Percentiles rank a stretch among this genome's conserved stretches.
Conservation (phyloP, 306 rosid genomes). For the Glycyrrhiza uralensis region DNA sequence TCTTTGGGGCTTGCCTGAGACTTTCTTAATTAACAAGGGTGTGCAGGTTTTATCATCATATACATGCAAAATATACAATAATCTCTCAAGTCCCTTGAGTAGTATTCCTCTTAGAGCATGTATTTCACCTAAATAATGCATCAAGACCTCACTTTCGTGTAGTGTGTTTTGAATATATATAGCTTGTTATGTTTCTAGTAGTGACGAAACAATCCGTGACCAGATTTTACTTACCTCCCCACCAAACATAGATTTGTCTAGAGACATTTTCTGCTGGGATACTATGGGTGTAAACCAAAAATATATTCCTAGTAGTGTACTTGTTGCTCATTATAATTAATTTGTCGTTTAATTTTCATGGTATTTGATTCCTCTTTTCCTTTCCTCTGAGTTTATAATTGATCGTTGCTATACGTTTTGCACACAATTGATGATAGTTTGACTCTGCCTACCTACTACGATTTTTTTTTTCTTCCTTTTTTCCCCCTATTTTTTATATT, state of each 20-base stretch:
- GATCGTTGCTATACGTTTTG: background rate
- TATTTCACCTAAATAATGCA: background rate
- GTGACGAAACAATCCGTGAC: too few species aligned
- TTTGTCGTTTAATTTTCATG: background rate
- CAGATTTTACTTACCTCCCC: too few species aligned
- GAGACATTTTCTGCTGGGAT: too few species aligned
- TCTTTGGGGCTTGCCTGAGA: conserved; percentile 10
- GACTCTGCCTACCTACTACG: too few species aligned
- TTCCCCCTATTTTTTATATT: too few species aligned
- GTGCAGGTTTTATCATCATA: background rate
- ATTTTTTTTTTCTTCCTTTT: too few species aligned
- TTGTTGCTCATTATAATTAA: background rate
- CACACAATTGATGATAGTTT: background rate
- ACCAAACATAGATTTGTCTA: too few species aligned
- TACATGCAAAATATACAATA: background rate
- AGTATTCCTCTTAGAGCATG: too few species aligned
- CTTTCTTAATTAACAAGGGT: too few species aligned
- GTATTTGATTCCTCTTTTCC: background rate
- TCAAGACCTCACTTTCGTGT: background rate
- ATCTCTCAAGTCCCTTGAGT: too few species aligned
- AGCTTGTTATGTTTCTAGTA: background rate
- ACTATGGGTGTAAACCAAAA: too few species aligned
- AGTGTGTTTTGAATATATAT: background rate
- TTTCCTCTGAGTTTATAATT: background rate
- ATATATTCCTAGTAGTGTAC: background rate